Percentiles rank a stretch among this genome's conserved stretches.
phyloP scores from a whole-genome alignment of 371 early-diverging fungal genomes.

The Lichtheimia ornata region DNA sequence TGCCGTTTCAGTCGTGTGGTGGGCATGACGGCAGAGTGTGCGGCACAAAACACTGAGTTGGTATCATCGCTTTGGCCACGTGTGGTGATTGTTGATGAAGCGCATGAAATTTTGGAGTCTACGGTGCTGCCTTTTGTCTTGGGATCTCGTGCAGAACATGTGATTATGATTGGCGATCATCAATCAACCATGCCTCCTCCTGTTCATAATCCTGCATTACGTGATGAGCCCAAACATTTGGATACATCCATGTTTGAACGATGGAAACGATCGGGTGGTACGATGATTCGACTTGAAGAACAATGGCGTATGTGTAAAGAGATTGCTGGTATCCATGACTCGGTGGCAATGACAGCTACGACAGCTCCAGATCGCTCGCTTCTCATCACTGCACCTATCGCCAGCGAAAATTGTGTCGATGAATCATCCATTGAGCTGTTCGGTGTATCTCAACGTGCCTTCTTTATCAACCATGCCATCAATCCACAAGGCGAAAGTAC shows the following conservation, averaged over 20 bases:
- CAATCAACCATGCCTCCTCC: slow-evolving; percentile 11
- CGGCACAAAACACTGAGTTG: slow-evolving; percentile 31
- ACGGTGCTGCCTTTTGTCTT: slow-evolving; percentile 20
- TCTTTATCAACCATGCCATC: slow-evolving; percentile 24
- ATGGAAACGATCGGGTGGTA: slow-evolving; percentile 33
- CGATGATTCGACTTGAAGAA: slow-evolving; percentile 29
- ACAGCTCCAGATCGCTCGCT: not conserved
- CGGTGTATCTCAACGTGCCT: slow-evolving; percentile 29
- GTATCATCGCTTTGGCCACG: slow-evolving; percentile 31
- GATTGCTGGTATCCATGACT: slow-evolving; percentile 15
- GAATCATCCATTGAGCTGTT: slow-evolving; percentile 5
- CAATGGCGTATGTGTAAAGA: slow-evolving; percentile 47
- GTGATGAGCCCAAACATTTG: slow-evolving; percentile 20
- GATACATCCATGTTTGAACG: slow-evolving; percentile 37
- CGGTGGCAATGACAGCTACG: slow-evolving; percentile 2
- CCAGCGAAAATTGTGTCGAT: slow-evolving; percentile 12
- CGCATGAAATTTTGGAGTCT: slow-evolving; percentile 32
- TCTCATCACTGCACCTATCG: slow-evolving; percentile 21
- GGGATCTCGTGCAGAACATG: slow-evolving; percentile 34
- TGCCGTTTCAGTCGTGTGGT: slow-evolving; percentile 39
- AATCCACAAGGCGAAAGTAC: not conserved
- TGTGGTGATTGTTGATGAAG: slow-evolving; percentile 39
- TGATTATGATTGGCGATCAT: slow-evolving; percentile 35
- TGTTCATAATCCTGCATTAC: slow-evolving; percentile 9
- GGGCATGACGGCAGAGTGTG: slow-evolving; percentile 45